Percentiles rank a stretch among this genome's conserved stretches.
Evolutionary conservation across 164 flowering plant genomes (phyloP).

Genomic region (Litsea cubeba): DNA sequence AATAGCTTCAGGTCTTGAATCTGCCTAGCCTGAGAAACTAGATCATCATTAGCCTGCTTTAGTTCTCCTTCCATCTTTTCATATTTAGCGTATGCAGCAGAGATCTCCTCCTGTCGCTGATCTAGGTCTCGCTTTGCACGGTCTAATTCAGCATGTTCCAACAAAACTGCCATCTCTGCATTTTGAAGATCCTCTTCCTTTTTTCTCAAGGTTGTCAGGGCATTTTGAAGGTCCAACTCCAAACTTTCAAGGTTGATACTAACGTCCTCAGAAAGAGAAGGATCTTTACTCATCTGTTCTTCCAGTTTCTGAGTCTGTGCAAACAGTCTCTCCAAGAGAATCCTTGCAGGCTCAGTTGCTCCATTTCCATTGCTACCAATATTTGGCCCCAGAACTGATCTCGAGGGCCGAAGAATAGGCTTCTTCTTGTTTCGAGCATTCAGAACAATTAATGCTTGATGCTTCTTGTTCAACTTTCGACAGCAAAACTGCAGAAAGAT

Average conservation of each 20-base stretch:
- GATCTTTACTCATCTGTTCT: slow-evolving; percentile 44
- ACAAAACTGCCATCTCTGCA: slow-evolving; percentile 48
- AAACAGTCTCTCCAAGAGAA: slow-evolving; percentile 78
- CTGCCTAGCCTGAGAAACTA: slow-evolving; percentile 58
- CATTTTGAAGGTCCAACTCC: slow-evolving; percentile 73
- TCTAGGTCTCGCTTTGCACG: slow-evolving; percentile 57
- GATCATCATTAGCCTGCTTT: slow-evolving; percentile 43
- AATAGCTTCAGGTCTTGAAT: slow-evolving; percentile 62
- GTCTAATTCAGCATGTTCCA: slow-evolving; percentile 46
- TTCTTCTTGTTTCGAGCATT: slow-evolving; percentile 20
- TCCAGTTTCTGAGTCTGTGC: slow-evolving; percentile 79
- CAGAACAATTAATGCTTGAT: slow-evolving; percentile 16
- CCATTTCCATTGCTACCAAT: slow-evolving; percentile 44
- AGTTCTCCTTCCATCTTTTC: slow-evolving; percentile 62
- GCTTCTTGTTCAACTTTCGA: slow-evolving; percentile 23
- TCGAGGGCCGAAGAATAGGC: slow-evolving; percentile 18
- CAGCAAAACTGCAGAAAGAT: slow-evolving; percentile 28
- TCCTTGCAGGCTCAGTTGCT: slow-evolving; percentile 54
- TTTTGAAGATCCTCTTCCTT: slow-evolving; percentile 76
- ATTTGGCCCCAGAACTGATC: slow-evolving; percentile 35
- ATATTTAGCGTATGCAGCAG: slow-evolving; percentile 41
- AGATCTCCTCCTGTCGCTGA: slow-evolving; percentile 44
- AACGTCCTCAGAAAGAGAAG: slow-evolving; percentile 27
- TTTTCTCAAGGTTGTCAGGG: slow-evolving; percentile 51
- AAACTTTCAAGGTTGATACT: slow-evolving; percentile 43